A percentile compares a stretch with the other conserved stretches of the same genome.
Evolutionary conservation across 139 green algal genomes (phyloP).

Genomic region (Volvox reticuliferus): DNA sequence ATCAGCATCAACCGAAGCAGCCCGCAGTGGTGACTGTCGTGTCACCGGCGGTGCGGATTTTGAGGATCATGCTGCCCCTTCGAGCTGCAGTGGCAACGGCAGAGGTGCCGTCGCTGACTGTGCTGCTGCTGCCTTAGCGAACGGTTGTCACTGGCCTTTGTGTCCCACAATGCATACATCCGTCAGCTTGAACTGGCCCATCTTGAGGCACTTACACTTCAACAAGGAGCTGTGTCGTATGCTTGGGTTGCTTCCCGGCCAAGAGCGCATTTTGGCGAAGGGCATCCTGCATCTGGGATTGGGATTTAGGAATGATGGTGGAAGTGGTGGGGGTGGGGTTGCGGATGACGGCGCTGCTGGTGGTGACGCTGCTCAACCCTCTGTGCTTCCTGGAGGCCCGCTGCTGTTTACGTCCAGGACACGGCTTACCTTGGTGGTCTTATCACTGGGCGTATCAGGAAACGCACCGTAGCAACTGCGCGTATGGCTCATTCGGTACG

Average conservation of each 20-base stretch:
- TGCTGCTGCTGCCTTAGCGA: neutral
- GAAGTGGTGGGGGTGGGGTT: neutral
- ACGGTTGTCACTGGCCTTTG: too few relatives aligned
- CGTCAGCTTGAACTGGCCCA: neutral
- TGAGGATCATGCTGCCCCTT: neutral
- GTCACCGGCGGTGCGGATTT: neutral
- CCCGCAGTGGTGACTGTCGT: too few relatives aligned
- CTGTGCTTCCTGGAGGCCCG: too few relatives aligned
- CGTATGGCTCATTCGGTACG: too few relatives aligned
- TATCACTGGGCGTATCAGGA: too few relatives aligned
- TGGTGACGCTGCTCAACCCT: too few relatives aligned
- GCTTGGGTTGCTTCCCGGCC: neutral
- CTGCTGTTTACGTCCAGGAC: too few relatives aligned
- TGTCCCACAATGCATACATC: too few relatives aligned
- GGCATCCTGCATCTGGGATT: neutral
- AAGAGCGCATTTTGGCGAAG: neutral
- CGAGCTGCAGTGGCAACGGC: neutral
- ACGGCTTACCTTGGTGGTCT: too few relatives aligned
- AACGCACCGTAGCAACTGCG: too few relatives aligned
- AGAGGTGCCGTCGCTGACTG: neutral
- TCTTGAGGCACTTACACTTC: neutral
- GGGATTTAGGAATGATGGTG: too few relatives aligned
- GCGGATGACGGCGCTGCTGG: too few relatives aligned
- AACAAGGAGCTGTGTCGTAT: constrained; percentile 4
- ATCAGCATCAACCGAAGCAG: neutral